Percentiles rank a stretch among this genome's conserved stretches.
Evolutionary conservation across 2,329 filamentous ascomycete species (phyloP).

Genomic region (Microdochium nivale): DNA sequence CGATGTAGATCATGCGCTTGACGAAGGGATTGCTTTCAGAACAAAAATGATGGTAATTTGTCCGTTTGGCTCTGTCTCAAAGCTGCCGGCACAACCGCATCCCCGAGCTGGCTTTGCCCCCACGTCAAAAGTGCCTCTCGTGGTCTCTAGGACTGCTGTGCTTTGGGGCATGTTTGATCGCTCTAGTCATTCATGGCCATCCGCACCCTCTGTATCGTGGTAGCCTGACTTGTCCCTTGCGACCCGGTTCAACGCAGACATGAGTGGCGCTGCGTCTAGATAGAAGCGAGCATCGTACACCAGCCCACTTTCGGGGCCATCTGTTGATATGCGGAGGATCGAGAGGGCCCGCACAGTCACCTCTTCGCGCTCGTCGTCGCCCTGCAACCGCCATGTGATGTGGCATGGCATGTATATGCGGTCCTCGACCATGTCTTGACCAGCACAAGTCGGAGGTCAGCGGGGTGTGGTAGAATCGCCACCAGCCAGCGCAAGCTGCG

Average conservation of each 20-base stretch:
- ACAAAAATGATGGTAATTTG: not conserved
- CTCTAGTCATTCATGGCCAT: not conserved
- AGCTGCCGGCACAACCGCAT: not conserved
- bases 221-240: not conserved
- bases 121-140: conserved; percentile 4
- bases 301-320: conserved; percentile 8
- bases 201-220: not conserved
- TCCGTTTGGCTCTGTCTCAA: not conserved
- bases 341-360: conserved; percentile 10
- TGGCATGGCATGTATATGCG: conserved; percentile 13
- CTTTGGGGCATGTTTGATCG: not conserved
- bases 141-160: conserved; percentile 10
- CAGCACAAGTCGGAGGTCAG: not conserved
- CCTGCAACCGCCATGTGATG: conserved; percentile 13
- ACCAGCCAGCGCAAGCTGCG: not conserved
- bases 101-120: not conserved
- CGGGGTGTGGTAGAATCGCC: not conserved
- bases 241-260: conserved; percentile 7
- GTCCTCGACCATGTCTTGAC: conserved; percentile 11
- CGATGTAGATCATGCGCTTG: not conserved
- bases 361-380: conserved; percentile 11
- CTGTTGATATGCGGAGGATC: conserved; percentile 6
- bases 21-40: not conserved
- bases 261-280: conserved; percentile 11
- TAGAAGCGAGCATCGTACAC: conserved; percentile 8